phyloP scores from a whole-genome alignment of 2,329 filamentous ascomycete genomes.

The Cordyceps cateniannulata region DNA sequence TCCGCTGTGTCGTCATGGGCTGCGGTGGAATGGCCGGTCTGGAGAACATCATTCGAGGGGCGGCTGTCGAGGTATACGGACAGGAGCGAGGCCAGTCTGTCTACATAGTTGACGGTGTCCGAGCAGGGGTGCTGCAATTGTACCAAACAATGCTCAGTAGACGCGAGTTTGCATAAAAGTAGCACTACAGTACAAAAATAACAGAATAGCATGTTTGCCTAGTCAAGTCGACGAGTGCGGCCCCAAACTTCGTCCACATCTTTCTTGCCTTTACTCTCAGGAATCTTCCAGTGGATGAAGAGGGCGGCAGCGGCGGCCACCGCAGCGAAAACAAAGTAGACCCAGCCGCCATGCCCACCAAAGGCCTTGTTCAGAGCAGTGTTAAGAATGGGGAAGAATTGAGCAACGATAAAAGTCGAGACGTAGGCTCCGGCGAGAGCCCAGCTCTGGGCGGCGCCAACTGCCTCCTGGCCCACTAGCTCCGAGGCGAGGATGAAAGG shows the following conservation, averaged over 20 bases:
- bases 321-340: constrained; percentile 86
- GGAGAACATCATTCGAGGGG: constrained; percentile 66
- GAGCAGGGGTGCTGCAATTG: constrained; percentile 59
- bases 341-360: constrained; percentile 63
- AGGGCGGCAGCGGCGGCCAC: constrained; percentile 61
- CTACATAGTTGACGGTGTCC: constrained; percentile 73
- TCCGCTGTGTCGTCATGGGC: constrained; percentile 71
- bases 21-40: constrained; percentile 90
- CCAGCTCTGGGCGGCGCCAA: constrained; percentile 87
- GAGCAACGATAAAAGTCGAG: constrained; percentile 85
- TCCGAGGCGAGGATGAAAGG: constrained; percentile 93
- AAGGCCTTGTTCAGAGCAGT: constrained; percentile 56
- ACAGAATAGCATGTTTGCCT: constrained; percentile 13
- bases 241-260: constrained; percentile 91
- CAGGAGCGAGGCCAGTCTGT: constrained; percentile 47
- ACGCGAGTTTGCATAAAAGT: constrained; percentile 28
- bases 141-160: constrained; percentile 46
- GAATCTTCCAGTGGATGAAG: constrained; percentile 70
- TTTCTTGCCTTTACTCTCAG: constrained; percentile 82
- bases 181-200: not conserved
- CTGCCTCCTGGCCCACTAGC: constrained; percentile 82
- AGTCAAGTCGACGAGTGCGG: constrained; percentile 49
- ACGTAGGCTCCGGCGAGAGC: constrained; percentile 81
- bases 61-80: constrained; percentile 59
- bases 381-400: constrained; percentile 90